phyloP scores from a whole-genome alignment of 2,329 filamentous ascomycete species.

The Chaetothyriales sp. region DNA sequence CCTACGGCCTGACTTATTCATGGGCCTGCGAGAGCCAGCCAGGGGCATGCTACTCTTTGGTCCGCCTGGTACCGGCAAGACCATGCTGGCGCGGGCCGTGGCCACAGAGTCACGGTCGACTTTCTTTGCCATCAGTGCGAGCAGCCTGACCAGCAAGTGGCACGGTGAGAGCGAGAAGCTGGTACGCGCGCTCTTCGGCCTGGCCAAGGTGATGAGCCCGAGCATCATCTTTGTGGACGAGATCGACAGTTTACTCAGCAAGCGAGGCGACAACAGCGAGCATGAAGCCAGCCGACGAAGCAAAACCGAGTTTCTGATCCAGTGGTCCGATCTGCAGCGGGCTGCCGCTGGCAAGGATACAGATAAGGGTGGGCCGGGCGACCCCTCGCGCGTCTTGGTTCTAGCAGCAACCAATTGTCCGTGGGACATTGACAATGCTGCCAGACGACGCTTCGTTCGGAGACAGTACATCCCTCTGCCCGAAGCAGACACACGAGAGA shows the following conservation, averaged over 20 bases:
- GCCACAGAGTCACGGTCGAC: constrained; percentile 89
- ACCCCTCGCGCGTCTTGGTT: constrained; percentile 78
- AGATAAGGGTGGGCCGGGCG: constrained; percentile 34
- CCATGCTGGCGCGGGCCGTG: constrained; percentile 87
- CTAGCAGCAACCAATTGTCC: constrained; percentile 90
- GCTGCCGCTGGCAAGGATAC: constrained; percentile 66
- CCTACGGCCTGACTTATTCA: constrained; percentile 84
- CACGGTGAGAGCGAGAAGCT: constrained; percentile 93
- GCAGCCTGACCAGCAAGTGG: constrained; percentile 88
- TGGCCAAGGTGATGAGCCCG: constrained; percentile 79
- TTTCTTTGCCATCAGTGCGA: constrained; percentile 93
- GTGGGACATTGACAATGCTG: constrained; percentile 96
- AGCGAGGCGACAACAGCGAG: constrained; percentile 60
- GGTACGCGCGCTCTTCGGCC: constrained; percentile 72
- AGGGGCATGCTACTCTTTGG: constrained; percentile 92
- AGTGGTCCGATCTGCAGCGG: constrained; percentile 87
- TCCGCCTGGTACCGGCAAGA: constrained; percentile 95
- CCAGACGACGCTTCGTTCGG: constrained; percentile 74
- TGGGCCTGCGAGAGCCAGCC: constrained; percentile 84
- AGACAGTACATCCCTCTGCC: constrained; percentile 93
- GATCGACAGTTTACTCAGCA: constrained; percentile 83
- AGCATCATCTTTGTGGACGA: constrained; percentile 98
- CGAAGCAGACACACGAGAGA: constrained; percentile 63
- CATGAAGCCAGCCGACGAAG: constrained; percentile 87
- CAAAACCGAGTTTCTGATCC: constrained; percentile 95